phyloP scores from a whole-genome alignment of 2,329 filamentous ascomycete genomes.

The Talaromyces sp. region DNA sequence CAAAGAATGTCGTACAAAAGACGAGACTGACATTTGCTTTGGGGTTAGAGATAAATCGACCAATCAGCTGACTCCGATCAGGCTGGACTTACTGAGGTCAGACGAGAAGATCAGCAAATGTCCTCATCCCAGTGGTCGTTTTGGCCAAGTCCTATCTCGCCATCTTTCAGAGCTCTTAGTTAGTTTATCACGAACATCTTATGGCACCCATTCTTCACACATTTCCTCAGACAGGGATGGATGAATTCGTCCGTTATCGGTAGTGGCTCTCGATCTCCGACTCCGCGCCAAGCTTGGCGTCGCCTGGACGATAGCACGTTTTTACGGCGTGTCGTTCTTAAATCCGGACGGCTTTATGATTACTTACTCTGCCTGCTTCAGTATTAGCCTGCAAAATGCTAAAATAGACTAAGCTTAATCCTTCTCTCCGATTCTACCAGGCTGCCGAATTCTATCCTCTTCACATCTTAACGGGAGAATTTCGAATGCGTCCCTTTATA shows the following conservation, averaged over 20 bases:
- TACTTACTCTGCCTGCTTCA: neutral
- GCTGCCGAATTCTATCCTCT: neutral
- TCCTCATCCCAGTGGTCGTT: neutral
- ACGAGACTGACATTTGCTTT: neutral
- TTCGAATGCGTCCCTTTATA: slow-evolving; percentile 25
- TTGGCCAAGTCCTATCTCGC: neutral
- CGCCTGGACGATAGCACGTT: neutral
- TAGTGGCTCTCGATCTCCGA: neutral
- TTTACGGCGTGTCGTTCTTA: neutral
- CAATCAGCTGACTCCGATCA: neutral
- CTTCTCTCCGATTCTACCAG: neutral
- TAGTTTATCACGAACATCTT: too few species aligned
- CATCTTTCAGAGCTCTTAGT: neutral
- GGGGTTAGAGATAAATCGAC: neutral
- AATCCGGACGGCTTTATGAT: neutral
- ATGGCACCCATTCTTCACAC: too few species aligned
- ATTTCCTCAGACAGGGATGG: too few species aligned
- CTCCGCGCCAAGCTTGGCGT: neutral
- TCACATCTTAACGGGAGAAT: neutral
- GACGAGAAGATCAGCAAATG: neutral
- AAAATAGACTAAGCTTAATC: neutral
- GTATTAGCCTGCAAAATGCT: neutral
- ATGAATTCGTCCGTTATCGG: neutral
- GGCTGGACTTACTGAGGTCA: neutral
- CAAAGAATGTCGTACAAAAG: neutral